Percentiles rank a stretch among this genome's conserved stretches.
Evolutionary conservation across 2,329 filamentous ascomycete genomes (phyloP).

Genomic region (Xylariaceae sp.): DNA sequence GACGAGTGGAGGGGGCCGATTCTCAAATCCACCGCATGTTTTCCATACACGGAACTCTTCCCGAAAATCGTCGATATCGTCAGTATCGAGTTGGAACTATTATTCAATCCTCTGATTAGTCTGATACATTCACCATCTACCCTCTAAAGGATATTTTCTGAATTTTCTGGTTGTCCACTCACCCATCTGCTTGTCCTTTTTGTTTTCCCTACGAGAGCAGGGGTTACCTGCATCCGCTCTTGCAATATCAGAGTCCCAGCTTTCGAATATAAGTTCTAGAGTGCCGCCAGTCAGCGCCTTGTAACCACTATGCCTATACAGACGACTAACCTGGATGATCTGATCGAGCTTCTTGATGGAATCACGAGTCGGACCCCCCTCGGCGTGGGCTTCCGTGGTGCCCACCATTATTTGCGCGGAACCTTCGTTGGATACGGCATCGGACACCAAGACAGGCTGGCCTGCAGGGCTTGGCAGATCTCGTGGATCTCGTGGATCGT

Average conservation of each 20-base stretch:
- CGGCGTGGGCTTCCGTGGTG: conserved; percentile 40
- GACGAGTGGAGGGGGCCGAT: conserved; percentile 73
- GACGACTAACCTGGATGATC: conserved; percentile 72
- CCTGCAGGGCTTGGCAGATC: conserved; percentile 44
- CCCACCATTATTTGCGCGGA: conserved; percentile 35
- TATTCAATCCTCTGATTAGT: conserved; percentile 10
- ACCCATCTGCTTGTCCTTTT: conserved; percentile 32
- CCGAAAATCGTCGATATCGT: conserved; percentile 82
- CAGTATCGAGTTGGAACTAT: conserved; percentile 91
- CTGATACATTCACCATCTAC: not conserved
- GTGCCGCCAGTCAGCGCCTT: conserved; percentile 2
- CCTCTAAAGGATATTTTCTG: not conserved
- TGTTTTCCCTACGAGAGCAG: conserved; percentile 27
- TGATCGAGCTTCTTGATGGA: conserved; percentile 79
- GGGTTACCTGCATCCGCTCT: conserved; percentile 63
- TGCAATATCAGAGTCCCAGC: conserved; percentile 78
- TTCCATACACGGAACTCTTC: conserved; percentile 81
- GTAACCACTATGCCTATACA: not conserved
- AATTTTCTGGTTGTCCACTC: conserved; percentile 13
- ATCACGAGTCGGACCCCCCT: conserved; percentile 54
- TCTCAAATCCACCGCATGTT: conserved; percentile 67
- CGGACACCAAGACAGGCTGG: conserved; percentile 41
- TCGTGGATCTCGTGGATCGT: conserved; percentile 70
- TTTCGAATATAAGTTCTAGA: conserved; percentile 85
- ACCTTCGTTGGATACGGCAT: conserved; percentile 37